Conservation (phyloP, 192 early-diverging fungal species). For the Entomortierella parvispora region DNA sequence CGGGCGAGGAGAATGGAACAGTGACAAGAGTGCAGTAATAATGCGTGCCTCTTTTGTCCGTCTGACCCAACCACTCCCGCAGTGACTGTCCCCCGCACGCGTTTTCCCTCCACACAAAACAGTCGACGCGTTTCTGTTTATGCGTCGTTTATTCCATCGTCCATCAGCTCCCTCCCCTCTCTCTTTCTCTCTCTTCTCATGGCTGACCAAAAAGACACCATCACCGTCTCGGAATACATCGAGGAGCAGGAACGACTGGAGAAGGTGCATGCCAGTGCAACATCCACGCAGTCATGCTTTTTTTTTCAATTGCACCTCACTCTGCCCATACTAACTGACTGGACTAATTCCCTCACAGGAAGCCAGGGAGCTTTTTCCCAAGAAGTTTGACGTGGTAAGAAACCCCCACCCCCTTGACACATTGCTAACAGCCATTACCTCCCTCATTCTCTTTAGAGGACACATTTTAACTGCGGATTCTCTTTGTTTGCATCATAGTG, state of each 20-base stretch:
- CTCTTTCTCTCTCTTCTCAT: not conserved
- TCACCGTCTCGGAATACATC: constrained; percentile 52
- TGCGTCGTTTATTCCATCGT: no score
- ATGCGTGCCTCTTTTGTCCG: no score
- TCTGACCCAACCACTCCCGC: no score
- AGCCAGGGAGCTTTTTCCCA: constrained; percentile 42
- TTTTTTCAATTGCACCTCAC: not conserved
- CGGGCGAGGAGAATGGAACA: no score
- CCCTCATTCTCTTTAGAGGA: not conserved
- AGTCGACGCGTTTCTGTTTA: no score
- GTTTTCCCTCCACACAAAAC: no score
- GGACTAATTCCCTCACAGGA: constrained; percentile 6
- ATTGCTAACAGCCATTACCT: not conserved
- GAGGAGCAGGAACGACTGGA: constrained; percentile 46
- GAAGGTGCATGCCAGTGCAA: constrained; percentile 7
- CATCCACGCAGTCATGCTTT: no score
- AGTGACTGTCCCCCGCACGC: no score
- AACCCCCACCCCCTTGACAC: not conserved
- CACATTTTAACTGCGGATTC: no score
- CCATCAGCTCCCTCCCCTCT: not conserved
- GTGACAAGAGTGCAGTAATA: no score
- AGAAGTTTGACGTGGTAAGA: constrained; percentile 51
- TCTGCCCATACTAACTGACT: not conserved
- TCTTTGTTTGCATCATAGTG: no score
- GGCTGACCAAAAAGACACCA: constrained; percentile 44